These are phyloP conservation scores for Penstemon eatonii DNA, from an alignment of 257 asterid species.

Conservation along the genomic window DNA sequence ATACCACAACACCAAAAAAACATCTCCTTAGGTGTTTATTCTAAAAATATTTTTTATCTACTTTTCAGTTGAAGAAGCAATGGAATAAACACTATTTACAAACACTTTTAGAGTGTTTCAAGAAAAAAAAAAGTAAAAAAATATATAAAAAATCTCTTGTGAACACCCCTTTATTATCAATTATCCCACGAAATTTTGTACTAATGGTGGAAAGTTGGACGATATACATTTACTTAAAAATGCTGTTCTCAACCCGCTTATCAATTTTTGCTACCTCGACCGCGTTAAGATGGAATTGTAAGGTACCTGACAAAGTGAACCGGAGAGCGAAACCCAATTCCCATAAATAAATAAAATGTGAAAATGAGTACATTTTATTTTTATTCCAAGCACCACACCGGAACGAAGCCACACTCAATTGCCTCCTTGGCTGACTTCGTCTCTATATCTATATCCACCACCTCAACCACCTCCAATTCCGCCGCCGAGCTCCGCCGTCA, in stretches of 20 bases:
- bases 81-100: too few relatives aligned
- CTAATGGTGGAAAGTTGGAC: neutral
- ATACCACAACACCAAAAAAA: too few relatives aligned
- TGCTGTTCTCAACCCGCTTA: conserved; percentile 1
- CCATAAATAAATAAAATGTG: conserved; percentile 18
- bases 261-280: neutral
- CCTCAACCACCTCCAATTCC: conserved; percentile 35
- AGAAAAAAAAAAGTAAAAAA: too few relatives aligned
- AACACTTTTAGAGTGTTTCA: too few relatives aligned
- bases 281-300: conserved; percentile 7
- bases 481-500: conserved; percentile 37
- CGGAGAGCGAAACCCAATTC: conserved; percentile 30
- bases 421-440: conserved; percentile 43
- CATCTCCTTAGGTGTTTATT: too few relatives aligned
- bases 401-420: conserved; percentile 39
- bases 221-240: conserved; percentile 9
- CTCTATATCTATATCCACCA: conserved; percentile 40
- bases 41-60: too few relatives aligned
- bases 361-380: conserved; percentile 23
- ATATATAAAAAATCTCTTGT: too few relatives aligned
- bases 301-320: conserved; percentile 24
- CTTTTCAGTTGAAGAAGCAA: too few relatives aligned
- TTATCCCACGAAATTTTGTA: neutral
- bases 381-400: conserved; percentile 24
- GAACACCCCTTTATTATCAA: neutral